Evolutionary conservation across 495 filamentous ascomycete genomes (phyloP), one percentile per base, ranked within the genome.

Genomic region (Podospora bellae-mahoneyi): DNA sequence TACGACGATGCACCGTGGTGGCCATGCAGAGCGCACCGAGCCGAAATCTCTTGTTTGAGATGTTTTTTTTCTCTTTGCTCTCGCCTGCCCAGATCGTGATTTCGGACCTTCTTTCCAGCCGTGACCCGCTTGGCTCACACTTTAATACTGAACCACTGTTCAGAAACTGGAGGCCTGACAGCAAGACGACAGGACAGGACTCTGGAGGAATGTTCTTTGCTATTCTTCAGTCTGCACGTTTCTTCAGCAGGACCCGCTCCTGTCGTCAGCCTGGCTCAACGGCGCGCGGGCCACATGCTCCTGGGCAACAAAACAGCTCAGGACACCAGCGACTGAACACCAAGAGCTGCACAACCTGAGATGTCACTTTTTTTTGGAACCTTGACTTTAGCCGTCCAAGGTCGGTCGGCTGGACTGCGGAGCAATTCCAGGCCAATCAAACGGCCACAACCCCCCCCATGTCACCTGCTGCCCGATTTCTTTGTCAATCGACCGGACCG

Each of bases 41-140:
- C 66, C 71, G 64, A 65, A 69, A 73, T 63, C 64, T 19, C 16
- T 62, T 16, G 59, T n/a, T 61, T 65, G 62, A 68, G 62, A 61
- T 20, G 48, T 68, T 69, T 71, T 67, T 63, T 5, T 10, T 57
- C 65, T 68, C 69, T 65, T 63, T 63, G 39, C 39, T 57, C 65
- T 15, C 15, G n/a, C 61, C 61, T 30, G 53, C 19, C 23, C 44
- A 55, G 28, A 27, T 64, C 20, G 53, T 65, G 55, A 62, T 69
- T 71, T 72, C 74, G 68, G 68, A 65, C 69, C 67, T 74, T 72
- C 72, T 73, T 69, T 64, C 73, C 70, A 58, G 44, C 28, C 2
- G 15, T 30, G 32, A n/a, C 66, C 55, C 55, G 68, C 72, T 64
- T 61, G 48, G 2, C 16, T 48, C 26, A 26, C 27, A 53, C 39